Evolutionary conservation across 768 basidiomycete genomes (phyloP), one percentile per base, ranked within the genome.

Genomic region (Lentinula lateritia): DNA sequence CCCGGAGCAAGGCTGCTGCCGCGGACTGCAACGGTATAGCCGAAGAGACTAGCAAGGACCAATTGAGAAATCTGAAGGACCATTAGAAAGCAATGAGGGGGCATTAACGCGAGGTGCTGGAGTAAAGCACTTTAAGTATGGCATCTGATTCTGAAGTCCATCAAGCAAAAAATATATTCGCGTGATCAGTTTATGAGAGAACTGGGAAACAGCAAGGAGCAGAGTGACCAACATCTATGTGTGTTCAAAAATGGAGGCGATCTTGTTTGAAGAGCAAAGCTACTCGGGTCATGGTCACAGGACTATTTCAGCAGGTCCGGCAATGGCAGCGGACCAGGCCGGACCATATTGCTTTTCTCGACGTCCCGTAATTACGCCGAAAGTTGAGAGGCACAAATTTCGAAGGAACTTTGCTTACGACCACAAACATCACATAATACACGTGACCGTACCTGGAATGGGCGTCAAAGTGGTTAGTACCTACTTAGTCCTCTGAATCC

Each of bases 1-100:
- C 61, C 59, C 12, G 55, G 18, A 18, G 23, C 41, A 56, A 56
- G 55, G 39, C 55, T 43, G 41, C 41, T 56, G 53, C n/a, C 53
- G 4, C 15, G 15, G 7, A 41, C 18, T 6, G 39, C 7, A 12
- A 23, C 18, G 38, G 18, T 28, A 28, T 56, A 56, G 39, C 39
- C 13, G 20, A 56, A 41, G 41, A 43, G 23, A 13, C 46, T 48
- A 10, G 46, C 46, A 10, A 48, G 20, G 46, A 48, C 9, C 8
- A 20, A 4, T 23, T 35, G 50, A 52, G 15, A 7, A n/a, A 34
- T 23, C 3, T 28, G 28, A 28, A 28, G 28, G 50, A 35, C 7
- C 35, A 52, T 52, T 52, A 34, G n/a, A 13, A 32, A 34, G 50
- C 10, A 36, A 36, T 28, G n/a, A 35, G 34, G 15, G 7, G 32